phyloP scores from a whole-genome alignment of 2,329 filamentous ascomycete species.

The Paramyrothecium sp. region DNA sequence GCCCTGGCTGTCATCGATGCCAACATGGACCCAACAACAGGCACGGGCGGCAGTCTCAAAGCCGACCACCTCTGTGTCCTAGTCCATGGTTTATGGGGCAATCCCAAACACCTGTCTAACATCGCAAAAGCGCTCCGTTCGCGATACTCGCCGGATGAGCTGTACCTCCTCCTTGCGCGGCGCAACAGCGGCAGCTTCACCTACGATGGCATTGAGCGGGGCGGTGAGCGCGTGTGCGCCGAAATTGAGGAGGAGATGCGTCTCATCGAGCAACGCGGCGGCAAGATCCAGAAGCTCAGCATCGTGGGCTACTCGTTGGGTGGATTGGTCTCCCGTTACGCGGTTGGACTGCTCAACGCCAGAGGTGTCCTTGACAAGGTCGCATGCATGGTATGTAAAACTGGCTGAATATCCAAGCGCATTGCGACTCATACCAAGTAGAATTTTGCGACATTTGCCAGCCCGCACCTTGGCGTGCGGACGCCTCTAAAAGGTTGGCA shows the following conservation, averaged over 20 bases:
- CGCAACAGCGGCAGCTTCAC: constrained; percentile 72
- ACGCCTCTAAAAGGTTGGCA: constrained; percentile 65
- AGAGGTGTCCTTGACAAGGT: constrained; percentile 78
- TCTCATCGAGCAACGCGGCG: constrained; percentile 57
- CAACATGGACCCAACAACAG: constrained; percentile 25
- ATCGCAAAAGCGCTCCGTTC: constrained; percentile 65
- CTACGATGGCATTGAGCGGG: constrained; percentile 67
- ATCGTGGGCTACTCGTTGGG: constrained; percentile 88
- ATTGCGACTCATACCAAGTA: constrained; percentile 23
- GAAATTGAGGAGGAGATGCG: constrained; percentile 66
- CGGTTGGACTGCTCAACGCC: constrained; percentile 78
- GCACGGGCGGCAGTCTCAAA: constrained; percentile 49
- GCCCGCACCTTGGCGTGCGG: constrained; percentile 76
- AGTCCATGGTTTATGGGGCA: constrained; percentile 82
- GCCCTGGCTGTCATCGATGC: neutral
- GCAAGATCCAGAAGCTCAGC: constrained; percentile 77
- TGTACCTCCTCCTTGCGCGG: constrained; percentile 71
- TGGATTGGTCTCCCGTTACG: constrained; percentile 82
- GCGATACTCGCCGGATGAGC: constrained; percentile 57
- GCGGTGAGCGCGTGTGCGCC: constrained; percentile 64
- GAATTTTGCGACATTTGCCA: constrained; percentile 93
- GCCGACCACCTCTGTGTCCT: constrained; percentile 75
- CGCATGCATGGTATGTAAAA: constrained; percentile 67
- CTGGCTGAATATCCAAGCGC: neutral
- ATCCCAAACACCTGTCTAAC: constrained; percentile 69